Percentiles rank a stretch among this genome's conserved stretches.
These are phyloP conservation scores for Arachis monticola DNA, from an alignment of 331 rosid genomes.

Conservation along the genomic window DNA sequence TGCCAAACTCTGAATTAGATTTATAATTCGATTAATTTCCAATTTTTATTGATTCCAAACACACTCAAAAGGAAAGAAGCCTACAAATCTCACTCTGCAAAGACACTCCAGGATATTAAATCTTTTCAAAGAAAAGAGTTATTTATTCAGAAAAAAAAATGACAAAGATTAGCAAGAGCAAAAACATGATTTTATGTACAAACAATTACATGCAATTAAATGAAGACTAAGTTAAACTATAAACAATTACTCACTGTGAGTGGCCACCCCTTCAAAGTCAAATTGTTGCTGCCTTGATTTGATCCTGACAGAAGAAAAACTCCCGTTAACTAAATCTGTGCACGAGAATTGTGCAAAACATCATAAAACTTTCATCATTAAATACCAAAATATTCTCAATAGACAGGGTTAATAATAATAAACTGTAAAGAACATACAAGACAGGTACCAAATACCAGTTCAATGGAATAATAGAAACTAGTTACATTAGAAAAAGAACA, in stretches of 20 bases:
- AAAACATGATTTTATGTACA: constrained; percentile 16
- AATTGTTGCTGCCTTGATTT: constrained; percentile 91
- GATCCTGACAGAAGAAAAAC: constrained; percentile 62
- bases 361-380: background rate
- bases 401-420: constrained; percentile 26
- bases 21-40: too few relatives aligned
- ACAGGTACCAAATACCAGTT: constrained; percentile 22
- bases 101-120: background rate
- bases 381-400: constrained; percentile 31
- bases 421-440: background rate
- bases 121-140: background rate
- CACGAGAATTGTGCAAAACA: background rate
- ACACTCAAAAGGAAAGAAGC: too few relatives aligned
- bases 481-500: constrained; percentile 29
- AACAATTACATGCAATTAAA: background rate
- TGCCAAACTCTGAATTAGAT: too few relatives aligned
- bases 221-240: background rate
- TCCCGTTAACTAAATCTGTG: too few relatives aligned
- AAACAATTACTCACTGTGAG: constrained; percentile 73
- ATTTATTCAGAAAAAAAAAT: constrained; percentile 12
- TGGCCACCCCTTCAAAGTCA: constrained; percentile 99
- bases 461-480: constrained; percentile 29
- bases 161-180: background rate
- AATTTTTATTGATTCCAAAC: too few relatives aligned
- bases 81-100: too few relatives aligned